Base-by-base conservation (phyloP, 768 basidiomycete species). In the Russula earlei region DNA sequence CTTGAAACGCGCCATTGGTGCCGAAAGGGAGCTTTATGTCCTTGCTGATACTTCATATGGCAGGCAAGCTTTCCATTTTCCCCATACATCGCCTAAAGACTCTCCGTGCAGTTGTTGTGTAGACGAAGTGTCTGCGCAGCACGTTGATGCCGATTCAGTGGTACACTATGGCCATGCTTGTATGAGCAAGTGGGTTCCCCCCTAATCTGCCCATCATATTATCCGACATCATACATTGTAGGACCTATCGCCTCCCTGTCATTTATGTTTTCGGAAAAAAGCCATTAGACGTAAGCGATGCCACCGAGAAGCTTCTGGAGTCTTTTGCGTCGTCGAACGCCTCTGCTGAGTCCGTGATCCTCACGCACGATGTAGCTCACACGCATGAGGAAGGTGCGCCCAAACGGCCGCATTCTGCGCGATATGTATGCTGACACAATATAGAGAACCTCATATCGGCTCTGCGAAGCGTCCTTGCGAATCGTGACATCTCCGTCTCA, bases 11-110 rank as follows among this genome's bases (percentile, higher is more conserved):
- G 69, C 64, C 52, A 66, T 82, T 22, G 72, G 75, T 17, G 69
- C 68, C 1, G 67, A 46, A 19, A 73, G 72, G 49, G 86, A 94
- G 63, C 72, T 91, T 22, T 95, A 91, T 67, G 85, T 96, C 5
- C 77, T 97, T n/a, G 95, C 94, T 12, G 95, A 99, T 70, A 97
- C 94, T 20, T 95, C 94, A 4, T 97, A 97, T 69, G 96, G 94
- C 71, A 94, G 89, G 94, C 83, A 72, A 43, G 81, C 55, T 55
- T 49, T 56, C 29, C 11, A 34, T 49, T 19, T 44, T 52, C 50
- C 40, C 19, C 31, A 33, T 17, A 12, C 29, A 43, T 15, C 1
- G 27, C 10, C 43, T 22, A 29, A 45, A 19, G 14, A 25, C 11
- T 36, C 11, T 10, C 4, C 22, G 17, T 2, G 24, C 19, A 93